Evolutionary conservation across 2,329 filamentous ascomycete species (phyloP).

Genomic region (Ceratocystis colombiana): DNA sequence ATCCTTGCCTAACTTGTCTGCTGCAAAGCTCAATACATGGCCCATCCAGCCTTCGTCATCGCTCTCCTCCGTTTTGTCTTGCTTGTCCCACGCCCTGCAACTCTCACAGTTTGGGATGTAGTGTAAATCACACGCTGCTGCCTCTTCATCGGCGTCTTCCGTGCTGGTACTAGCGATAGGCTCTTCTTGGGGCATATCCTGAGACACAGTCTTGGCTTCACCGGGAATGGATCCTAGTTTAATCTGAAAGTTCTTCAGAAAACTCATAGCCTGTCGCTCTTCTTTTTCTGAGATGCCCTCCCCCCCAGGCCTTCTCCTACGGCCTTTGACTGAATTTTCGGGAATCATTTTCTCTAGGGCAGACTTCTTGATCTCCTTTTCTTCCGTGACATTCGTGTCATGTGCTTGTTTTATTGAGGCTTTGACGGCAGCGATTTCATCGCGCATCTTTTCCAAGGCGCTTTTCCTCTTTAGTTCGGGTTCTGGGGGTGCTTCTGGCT

Average conservation of each 20-base stretch:
- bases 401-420: conserved; percentile 64
- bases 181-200: background rate
- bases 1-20: conserved; percentile 85
- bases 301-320: conserved; percentile 51
- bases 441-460: conserved; percentile 60
- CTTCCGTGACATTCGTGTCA: conserved; percentile 34
- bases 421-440: conserved; percentile 70
- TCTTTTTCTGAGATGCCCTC: conserved; percentile 39
- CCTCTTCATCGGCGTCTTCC: conserved; percentile 52
- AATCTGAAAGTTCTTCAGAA: conserved; percentile 20
- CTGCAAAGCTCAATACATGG: conserved; percentile 74
- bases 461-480: conserved; percentile 29
- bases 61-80: conserved; percentile 39
- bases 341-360: conserved; percentile 66
- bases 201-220: conserved; percentile 3
- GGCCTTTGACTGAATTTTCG: conserved; percentile 55
- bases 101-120: conserved; percentile 95
- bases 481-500: conserved; percentile 22
- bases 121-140: conserved; percentile 76
- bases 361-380: conserved; percentile 52
- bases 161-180: background rate
- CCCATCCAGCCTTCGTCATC: conserved; percentile 67
- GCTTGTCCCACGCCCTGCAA: conserved; percentile 72
- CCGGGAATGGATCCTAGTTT: conserved; percentile 13
- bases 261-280: conserved; percentile 29